Evolutionary conservation across 164 flowering plant genomes (phyloP), one percentile per base, ranked within the genome.

Genomic region (Dillenia turbinata): DNA sequence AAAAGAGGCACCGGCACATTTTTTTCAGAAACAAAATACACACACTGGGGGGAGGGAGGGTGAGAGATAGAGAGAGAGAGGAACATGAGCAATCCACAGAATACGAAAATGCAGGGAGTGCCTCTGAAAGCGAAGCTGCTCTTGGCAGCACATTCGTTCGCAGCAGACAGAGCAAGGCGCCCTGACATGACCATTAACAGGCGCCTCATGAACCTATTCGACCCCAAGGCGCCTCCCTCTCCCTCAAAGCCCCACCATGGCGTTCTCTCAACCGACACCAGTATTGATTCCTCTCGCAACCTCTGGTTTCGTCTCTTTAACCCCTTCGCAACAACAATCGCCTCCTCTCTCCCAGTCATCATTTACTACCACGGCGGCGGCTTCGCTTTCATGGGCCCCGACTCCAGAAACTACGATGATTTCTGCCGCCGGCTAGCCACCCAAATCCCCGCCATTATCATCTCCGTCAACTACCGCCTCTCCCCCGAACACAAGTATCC

Each of bases 301-400:
- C 59, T 75, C 60, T 79, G 74, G 76, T 64, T 76, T 40, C 82
- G 79, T 9, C 65, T 76, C 65, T 79, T 44, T 62, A 40, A 17
- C 2, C 82, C 70, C 17, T 1, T 62, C 19, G 57, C 64, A 14
- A 0, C 62, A 51, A 5, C 63, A 15, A n/a, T 12, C 9, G 55
- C 22, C 12, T 14, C 5, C 11, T 2, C 3, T 5, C 59, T 75
- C 11, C 78, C 84, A 2, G 75, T 78, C 14, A 33, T 76, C 47
- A 10, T 80, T 43, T 75, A 16, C 75, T 73, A 64, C 43, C 76
- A 72, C 49, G 76, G 76, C 54, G 72, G 76, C 24, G 76, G 66
- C 5, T 72, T 72, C 63, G 9, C 63, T 4, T 26, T 56, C 47
- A 17, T 49, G 44, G 54, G 57, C 9, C 60, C 73, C 0, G 60